phyloP scores from a whole-genome alignment of 2,329 filamentous ascomycete genomes.

The Diaporthe amygdali region DNA sequence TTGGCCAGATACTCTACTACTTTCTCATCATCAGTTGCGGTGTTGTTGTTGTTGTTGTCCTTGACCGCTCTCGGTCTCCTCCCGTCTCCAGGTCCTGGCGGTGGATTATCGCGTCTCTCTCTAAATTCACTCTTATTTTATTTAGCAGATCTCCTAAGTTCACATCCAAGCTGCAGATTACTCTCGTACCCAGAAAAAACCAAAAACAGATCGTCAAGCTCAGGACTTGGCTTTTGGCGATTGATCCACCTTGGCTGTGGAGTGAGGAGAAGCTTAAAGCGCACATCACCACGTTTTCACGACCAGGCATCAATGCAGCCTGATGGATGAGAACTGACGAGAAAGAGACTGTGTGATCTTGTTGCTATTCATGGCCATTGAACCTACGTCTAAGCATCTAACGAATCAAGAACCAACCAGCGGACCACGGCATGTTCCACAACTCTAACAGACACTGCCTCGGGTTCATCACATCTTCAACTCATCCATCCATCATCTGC shows the following conservation, averaged over 20 bases:
- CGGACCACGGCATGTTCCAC: not conserved
- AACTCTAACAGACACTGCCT: conserved; percentile 12
- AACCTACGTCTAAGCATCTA: not conserved
- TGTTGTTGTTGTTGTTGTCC: not conserved
- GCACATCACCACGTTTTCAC: conserved; percentile 5
- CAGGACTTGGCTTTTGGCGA: conserved; percentile 3
- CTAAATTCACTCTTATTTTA: not conserved
- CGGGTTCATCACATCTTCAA: conserved; percentile 8
- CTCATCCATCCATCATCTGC: not conserved
- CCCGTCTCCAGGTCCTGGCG: not conserved
- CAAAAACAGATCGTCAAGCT: conserved; percentile 1
- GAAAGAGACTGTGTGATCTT: not conserved
- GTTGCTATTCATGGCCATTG: not conserved
- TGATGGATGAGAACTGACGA: not conserved
- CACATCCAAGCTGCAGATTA: conserved; percentile 4
- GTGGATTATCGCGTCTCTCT: not conserved
- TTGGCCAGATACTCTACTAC: too few relatives aligned
- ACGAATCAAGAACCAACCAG: not conserved
- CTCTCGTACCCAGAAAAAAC: not conserved
- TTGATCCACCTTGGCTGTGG: conserved; percentile 8
- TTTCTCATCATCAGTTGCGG: too few relatives aligned
- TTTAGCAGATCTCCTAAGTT: not conserved
- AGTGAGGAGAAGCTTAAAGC: not conserved
- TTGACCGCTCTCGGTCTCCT: not conserved
- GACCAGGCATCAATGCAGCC: not conserved